phyloP scores from a whole-genome alignment of 2,329 filamentous ascomycete genomes.

The Monosporascus sp. region DNA sequence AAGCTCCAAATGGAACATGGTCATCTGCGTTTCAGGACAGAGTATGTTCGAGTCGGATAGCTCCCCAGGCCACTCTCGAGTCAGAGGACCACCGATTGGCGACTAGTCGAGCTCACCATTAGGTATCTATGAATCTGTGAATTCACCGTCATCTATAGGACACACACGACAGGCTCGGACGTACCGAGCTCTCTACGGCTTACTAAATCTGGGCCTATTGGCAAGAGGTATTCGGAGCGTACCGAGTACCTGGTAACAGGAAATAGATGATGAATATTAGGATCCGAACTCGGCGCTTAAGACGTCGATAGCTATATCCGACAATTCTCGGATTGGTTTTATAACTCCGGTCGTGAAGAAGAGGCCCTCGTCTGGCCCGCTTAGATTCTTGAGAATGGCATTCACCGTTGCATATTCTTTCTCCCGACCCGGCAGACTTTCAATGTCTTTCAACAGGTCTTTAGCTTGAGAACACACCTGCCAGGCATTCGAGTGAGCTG shows the following conservation, averaged over 20 bases:
- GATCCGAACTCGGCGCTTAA: constrained; percentile 36
- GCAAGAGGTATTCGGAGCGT: constrained; percentile 6
- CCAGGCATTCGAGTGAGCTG: constrained; percentile 41
- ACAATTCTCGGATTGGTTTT: constrained; percentile 41
- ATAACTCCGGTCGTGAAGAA: constrained; percentile 49
- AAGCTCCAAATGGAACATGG: constrained; percentile 3
- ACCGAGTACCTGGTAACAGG: background rate
- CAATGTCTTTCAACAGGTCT: constrained; percentile 45
- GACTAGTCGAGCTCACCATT: constrained; percentile 1
- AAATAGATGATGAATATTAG: background rate
- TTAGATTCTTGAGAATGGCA: constrained; percentile 38
- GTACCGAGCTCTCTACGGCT: constrained; percentile 1
- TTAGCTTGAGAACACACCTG: constrained; percentile 37
- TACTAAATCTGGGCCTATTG: constrained; percentile 9
- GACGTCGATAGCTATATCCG: constrained; percentile 39
- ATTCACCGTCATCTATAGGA: constrained; percentile 1
- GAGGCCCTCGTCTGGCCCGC: constrained; percentile 30
- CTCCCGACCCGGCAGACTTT: constrained; percentile 39
- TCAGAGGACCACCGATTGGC: background rate
- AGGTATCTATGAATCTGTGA: background rate
- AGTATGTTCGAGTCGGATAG: background rate
- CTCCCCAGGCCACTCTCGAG: background rate
- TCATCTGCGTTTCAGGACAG: background rate
- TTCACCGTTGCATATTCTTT: constrained; percentile 38
- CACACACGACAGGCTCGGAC: background rate